Conservation (phyloP, 1,139 yeast species). For the Candida neerlandica region DNA sequence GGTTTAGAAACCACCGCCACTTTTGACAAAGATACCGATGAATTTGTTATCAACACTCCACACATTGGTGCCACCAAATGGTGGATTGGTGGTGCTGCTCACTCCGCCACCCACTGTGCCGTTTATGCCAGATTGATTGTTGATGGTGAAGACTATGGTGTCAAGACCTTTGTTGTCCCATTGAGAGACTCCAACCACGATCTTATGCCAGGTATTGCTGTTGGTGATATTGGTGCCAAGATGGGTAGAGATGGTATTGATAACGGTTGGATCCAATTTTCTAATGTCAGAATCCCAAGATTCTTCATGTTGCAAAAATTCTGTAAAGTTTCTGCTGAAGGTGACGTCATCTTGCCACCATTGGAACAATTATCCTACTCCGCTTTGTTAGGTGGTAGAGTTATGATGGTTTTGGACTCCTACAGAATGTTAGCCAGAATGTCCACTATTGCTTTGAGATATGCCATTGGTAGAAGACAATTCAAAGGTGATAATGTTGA, state of each 20-base stretch:
- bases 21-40: slow-evolving; percentile 42
- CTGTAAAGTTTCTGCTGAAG: slow-evolving; percentile 44
- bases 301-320: slow-evolving; percentile 52
- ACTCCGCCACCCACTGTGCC: slow-evolving; percentile 48
- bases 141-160: slow-evolving; percentile 49
- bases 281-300: slow-evolving; percentile 48
- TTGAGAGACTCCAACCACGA: slow-evolving; percentile 49
- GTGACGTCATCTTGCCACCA: slow-evolving; percentile 47
- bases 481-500: slow-evolving; percentile 35
- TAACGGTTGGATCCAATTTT: slow-evolving; percentile 54
- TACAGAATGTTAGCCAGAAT: slow-evolving; percentile 46
- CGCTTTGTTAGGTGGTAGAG: slow-evolving; percentile 50
- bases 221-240: slow-evolving; percentile 53
- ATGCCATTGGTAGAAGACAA: slow-evolving; percentile 50
- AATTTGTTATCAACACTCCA: slow-evolving; percentile 49
- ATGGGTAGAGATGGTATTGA: slow-evolving; percentile 55
- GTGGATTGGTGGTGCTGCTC: slow-evolving; percentile 59
- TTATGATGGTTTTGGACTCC: slow-evolving; percentile 47
- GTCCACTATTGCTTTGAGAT: slow-evolving; percentile 46
- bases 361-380: slow-evolving; percentile 51
- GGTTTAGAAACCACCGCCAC: slow-evolving; percentile 53
- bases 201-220: slow-evolving; percentile 45
- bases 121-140: slow-evolving; percentile 49
- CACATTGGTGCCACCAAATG: slow-evolving; percentile 54
- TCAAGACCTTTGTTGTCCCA: slow-evolving; percentile 52